Conservation (phyloP, 202 grass and related monocot genomes). For the Musa balbisiana region DNA sequence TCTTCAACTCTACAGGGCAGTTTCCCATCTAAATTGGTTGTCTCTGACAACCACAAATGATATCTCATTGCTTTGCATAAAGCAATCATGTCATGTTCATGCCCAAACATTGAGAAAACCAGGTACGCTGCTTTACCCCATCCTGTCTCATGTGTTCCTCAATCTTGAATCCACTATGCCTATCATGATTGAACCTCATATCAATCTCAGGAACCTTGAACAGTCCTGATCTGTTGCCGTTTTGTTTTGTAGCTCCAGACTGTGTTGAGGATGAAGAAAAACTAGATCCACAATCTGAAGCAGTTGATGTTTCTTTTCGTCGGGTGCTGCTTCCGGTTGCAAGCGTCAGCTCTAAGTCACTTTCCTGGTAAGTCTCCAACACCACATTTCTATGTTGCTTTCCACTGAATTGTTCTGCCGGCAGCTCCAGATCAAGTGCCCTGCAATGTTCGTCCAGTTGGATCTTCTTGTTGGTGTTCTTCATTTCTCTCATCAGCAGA, state of each 20-base stretch:
- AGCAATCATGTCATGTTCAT: slow-evolving; percentile 43
- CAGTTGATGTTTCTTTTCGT: slow-evolving; percentile 14
- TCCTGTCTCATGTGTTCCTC: slow-evolving; percentile 31
- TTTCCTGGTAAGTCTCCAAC: background rate
- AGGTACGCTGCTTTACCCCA: slow-evolving; percentile 43
- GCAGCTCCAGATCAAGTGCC: slow-evolving; percentile 3
- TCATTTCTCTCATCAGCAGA: slow-evolving; percentile 9
- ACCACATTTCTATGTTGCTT: background rate
- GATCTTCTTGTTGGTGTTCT: background rate
- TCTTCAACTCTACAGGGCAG: background rate
- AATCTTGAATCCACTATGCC: background rate
- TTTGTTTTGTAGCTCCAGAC: slow-evolving; percentile 2
- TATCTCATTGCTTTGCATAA: background rate
- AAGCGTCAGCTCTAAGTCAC: slow-evolving; percentile 11
- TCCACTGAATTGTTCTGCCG: background rate
- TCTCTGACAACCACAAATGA: background rate
- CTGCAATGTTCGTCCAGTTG: background rate
- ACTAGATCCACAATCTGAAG: slow-evolving; percentile 39
- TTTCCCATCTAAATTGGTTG: background rate
- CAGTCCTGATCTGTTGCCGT: slow-evolving; percentile 9
- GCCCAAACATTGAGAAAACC: slow-evolving; percentile 51
- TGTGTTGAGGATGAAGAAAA: slow-evolving; percentile 40
- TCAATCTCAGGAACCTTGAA: slow-evolving; percentile 21
- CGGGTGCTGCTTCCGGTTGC: slow-evolving; percentile 14
- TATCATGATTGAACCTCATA: slow-evolving; percentile 46